Evolutionary conservation across 2,329 filamentous ascomycete genomes (phyloP), one percentile per base, ranked within the genome.

Genomic region (Neonectria punicea): DNA sequence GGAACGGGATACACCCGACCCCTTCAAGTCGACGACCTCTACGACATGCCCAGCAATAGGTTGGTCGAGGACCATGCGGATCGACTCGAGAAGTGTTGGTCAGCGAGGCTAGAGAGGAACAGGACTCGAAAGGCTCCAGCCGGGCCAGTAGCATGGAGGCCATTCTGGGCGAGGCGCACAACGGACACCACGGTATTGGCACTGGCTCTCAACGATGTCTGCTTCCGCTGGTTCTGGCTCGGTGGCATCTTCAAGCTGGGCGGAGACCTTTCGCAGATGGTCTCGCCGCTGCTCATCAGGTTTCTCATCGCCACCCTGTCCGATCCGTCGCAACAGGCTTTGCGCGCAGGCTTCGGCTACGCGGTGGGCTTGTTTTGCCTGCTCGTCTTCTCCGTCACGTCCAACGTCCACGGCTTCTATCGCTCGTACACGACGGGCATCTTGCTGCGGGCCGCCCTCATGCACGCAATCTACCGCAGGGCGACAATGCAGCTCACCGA

Each of bases 151-250:
- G 65, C 22, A 49, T 49, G 46, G 63, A 66, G 59, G 14, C 75
- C 73, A 0, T 75, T 76, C 16, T 77, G 74, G 75, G 55, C 66
- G 10, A 65, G 74, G 18, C 70, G 66, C 18, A 73, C 63, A 6
- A 70, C 67, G 2, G 67, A 76, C 7, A 62, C 72, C 0, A 71
- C 74, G 1, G 72, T 77, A 14, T 60, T 77, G 25, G 62, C 75
- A 1, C 53, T 76, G 5, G 68, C 75, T 5, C 73, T 77, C 39
- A 77, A 73, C 34, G 74, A 76, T 16, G 74, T 77, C 28, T 76
- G 73, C 53, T 76, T 76, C 44, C 59, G 50, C 8, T 70, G 74
- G 69, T 77, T 77, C 64, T 77, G 75, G 75, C 49, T 72, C 1
- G 74, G 74, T 0, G 75, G 75, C 5, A 20, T 76, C 11, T 59